phyloP scores from a whole-genome alignment of 768 basidiomycete species.

The Lactifluus piperatus region DNA sequence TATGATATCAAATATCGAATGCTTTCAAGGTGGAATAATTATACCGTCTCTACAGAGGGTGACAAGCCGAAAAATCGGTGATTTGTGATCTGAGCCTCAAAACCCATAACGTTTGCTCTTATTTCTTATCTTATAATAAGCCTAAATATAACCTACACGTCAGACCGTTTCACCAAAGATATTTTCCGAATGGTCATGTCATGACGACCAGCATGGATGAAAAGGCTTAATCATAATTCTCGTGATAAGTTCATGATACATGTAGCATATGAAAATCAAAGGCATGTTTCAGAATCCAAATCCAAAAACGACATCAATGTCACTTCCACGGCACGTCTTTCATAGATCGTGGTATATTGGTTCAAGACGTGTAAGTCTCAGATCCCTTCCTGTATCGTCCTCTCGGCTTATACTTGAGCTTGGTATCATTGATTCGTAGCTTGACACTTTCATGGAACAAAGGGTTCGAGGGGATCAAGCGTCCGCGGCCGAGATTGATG shows the following conservation, averaged over 20 bases:
- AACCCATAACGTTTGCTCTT: too few species aligned
- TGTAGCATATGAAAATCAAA: background rate
- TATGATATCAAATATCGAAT: too few species aligned
- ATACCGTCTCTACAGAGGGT: too few species aligned
- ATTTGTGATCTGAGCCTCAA: too few species aligned
- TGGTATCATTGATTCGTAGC: conserved; percentile 41
- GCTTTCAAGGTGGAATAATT: too few species aligned
- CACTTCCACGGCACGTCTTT: background rate
- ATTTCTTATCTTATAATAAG: too few species aligned
- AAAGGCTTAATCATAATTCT: background rate
- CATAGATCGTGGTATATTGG: too few species aligned
- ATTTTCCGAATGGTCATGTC: too few species aligned
- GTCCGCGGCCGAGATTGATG: conserved; percentile 49
- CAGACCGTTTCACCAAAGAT: too few species aligned
- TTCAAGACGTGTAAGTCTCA: conserved; percentile 39
- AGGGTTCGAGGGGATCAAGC: conserved; percentile 41
- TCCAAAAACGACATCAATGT: background rate
- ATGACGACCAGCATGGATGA: too few species aligned
- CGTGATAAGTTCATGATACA: background rate
- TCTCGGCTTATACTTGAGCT: conserved; percentile 47
- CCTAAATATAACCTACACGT: too few species aligned
- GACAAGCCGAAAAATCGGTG: too few species aligned
- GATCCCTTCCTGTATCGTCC: conserved; percentile 42
- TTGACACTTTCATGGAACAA: conserved; percentile 59
- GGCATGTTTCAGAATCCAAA: background rate